Evolutionary conservation across 2,329 filamentous ascomycete species (phyloP).

Genomic region (Daldinia eschscholtzii): DNA sequence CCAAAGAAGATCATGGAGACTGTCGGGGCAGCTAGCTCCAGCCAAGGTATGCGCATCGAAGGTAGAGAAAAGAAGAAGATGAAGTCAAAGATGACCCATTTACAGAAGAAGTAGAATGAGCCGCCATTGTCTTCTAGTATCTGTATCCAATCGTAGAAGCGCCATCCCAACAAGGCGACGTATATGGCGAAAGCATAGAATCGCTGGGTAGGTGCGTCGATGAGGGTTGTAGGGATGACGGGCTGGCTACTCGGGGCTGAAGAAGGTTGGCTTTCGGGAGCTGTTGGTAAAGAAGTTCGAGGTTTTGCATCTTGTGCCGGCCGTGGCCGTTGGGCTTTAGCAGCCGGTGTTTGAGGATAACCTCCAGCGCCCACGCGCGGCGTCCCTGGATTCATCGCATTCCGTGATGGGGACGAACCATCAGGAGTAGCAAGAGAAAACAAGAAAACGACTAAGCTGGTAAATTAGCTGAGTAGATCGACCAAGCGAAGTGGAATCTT

Average conservation of each 20-base stretch:
- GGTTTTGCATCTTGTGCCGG: conserved; percentile 44
- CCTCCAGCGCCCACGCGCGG: conserved; percentile 85
- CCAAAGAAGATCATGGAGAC: conserved; percentile 77
- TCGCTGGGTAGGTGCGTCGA: conserved; percentile 92
- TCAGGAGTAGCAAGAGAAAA: conserved; percentile 32
- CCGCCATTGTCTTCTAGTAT: conserved; percentile 84
- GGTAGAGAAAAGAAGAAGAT: conserved; percentile 89
- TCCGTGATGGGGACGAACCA: conserved; percentile 55
- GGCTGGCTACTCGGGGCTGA: conserved; percentile 61
- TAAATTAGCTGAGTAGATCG: neutral
- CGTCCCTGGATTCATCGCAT: conserved; percentile 83
- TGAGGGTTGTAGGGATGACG: conserved; percentile 81
- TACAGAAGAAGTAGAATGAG: conserved; percentile 91
- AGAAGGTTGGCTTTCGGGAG: conserved; percentile 58
- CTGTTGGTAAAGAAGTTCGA: conserved; percentile 57
- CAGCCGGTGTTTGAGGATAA: conserved; percentile 80
- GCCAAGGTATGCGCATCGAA: conserved; percentile 91
- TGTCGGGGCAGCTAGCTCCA: conserved; percentile 86
- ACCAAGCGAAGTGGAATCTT: neutral
- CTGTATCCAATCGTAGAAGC: conserved; percentile 86
- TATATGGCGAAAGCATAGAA: conserved; percentile 89
- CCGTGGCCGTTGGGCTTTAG: conserved; percentile 53
- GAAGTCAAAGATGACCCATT: conserved; percentile 92
- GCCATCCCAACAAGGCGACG: conserved; percentile 80
- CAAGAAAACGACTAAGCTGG: neutral